A percentile compares a stretch with the other conserved stretches of the same genome.
Evolutionary conservation across 2,329 filamentous ascomycete genomes (phyloP).

Genomic region (Botryotinia calthae): DNA sequence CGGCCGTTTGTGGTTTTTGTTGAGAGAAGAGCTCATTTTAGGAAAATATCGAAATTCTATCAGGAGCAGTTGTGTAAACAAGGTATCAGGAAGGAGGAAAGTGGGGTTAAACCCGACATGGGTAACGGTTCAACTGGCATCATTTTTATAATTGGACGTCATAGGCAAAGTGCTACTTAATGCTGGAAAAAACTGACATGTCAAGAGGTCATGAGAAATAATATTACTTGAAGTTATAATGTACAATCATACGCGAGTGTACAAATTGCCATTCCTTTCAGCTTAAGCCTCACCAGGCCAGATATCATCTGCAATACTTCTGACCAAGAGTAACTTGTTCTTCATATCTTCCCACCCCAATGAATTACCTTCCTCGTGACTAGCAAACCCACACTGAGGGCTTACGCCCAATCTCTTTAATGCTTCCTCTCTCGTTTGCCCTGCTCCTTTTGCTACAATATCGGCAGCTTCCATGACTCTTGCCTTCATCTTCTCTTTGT

Average conservation of each 20-base stretch:
- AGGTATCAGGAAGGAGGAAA: background rate
- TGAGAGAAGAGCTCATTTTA: accelerated
- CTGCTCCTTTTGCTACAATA: slow-evolving; percentile 66
- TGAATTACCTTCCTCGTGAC: slow-evolving; percentile 55
- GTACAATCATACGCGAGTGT: background rate
- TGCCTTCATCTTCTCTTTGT: slow-evolving; percentile 61
- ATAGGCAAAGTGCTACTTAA: too few species aligned
- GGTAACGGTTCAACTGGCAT: background rate
- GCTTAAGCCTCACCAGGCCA: slow-evolving; percentile 48
- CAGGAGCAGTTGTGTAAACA: background rate
- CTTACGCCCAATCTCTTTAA: slow-evolving; percentile 66
- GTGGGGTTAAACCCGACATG: background rate
- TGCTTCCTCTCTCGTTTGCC: slow-evolving; percentile 63
- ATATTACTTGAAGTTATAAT: background rate
- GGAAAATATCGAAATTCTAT: accelerated
- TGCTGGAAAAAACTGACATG: background rate
- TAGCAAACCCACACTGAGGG: slow-evolving; percentile 66
- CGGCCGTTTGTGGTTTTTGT: background rate
- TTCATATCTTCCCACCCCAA: slow-evolving; percentile 68
- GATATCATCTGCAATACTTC: slow-evolving; percentile 69
- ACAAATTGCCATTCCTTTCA: background rate
- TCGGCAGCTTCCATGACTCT: slow-evolving; percentile 60
- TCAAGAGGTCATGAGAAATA: background rate
- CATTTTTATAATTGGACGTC: background rate
- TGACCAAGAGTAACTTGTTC: slow-evolving; percentile 68